Conservation (phyloP, 2,329 filamentous ascomycete species). For the Teratosphaeria pseudoeucalypti region DNA sequence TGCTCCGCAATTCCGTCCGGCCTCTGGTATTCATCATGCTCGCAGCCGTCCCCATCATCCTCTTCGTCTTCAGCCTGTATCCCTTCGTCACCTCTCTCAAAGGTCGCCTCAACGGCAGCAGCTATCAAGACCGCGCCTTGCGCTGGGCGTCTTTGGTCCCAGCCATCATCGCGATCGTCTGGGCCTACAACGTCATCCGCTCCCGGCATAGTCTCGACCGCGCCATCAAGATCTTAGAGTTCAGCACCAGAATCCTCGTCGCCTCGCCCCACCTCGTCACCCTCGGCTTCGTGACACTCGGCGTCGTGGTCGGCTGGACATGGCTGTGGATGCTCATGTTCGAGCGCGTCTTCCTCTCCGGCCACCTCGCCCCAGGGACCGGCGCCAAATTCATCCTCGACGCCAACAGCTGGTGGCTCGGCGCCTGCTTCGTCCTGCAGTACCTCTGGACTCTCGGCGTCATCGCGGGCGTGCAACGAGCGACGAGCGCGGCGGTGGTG, state of each 20-base stretch:
- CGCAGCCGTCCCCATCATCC: slow-evolving; percentile 72
- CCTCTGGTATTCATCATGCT: slow-evolving; percentile 73
- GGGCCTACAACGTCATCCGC: slow-evolving; percentile 74
- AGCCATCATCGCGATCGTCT: slow-evolving; percentile 59
- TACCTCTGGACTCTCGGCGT: slow-evolving; percentile 92
- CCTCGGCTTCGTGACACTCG: slow-evolving; percentile 71
- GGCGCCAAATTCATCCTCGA: slow-evolving; percentile 64
- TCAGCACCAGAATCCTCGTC: slow-evolving; percentile 76
- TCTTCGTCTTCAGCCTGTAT: slow-evolving; percentile 84
- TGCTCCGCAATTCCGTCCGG: slow-evolving; percentile 77
- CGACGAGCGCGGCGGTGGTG: slow-evolving; percentile 86
- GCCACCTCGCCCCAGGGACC: slow-evolving; percentile 52
- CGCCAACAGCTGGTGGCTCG: slow-evolving; percentile 87
- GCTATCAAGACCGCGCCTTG: slow-evolving; percentile 81
- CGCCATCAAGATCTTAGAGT: slow-evolving; percentile 82
- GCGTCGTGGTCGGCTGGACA: slow-evolving; percentile 72
- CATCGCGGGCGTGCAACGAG: slow-evolving; percentile 77
- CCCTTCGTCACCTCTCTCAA: slow-evolving; percentile 84
- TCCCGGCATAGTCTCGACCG: slow-evolving; percentile 71
- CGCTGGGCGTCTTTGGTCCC: slow-evolving; percentile 75
- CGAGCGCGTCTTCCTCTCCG: slow-evolving; percentile 86
- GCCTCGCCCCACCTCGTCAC: slow-evolving; percentile 74
- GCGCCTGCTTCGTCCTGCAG: slow-evolving; percentile 81
- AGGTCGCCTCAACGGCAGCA: slow-evolving; percentile 60
- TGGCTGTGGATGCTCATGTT: slow-evolving; percentile 98